These are phyloP conservation scores for Vitis cinerea DNA, from an alignment of 164 flowering plant species.

Conservation along the genomic window DNA sequence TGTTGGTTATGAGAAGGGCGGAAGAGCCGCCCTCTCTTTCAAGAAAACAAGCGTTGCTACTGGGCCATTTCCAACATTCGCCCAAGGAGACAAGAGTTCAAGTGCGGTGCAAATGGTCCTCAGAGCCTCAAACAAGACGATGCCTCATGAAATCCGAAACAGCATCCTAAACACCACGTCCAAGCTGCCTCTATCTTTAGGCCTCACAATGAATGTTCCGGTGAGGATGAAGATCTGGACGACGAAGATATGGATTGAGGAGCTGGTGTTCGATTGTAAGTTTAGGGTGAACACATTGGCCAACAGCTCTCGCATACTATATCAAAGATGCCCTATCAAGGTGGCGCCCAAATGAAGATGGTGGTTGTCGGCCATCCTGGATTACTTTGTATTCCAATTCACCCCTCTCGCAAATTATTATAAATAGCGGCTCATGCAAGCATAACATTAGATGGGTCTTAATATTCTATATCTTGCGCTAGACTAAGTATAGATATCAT, in stretches of 20 bases:
- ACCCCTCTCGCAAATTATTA: background rate
- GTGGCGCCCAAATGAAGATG: background rate
- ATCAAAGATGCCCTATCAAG: conserved; percentile 7
- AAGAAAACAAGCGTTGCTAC: conserved; percentile 24
- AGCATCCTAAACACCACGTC: conserved; percentile 15
- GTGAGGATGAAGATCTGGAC: conserved; percentile 23
- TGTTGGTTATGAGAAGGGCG: conserved; percentile 20
- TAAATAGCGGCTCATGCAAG: background rate
- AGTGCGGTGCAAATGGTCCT: conserved; percentile 10
- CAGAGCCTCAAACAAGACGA: conserved; percentile 4
- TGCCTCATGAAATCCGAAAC: conserved; percentile 33
- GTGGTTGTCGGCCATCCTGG: background rate
- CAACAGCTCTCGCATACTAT: background rate
- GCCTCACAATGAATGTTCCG: conserved; percentile 20
- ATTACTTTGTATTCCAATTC: background rate
- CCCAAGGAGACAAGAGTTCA: conserved; percentile 1
- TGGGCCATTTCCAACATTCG: conserved; percentile 19
- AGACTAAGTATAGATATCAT: no score
- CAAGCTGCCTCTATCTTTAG: conserved; percentile 11
- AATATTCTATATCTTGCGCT: no score
- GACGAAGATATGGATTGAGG: conserved; percentile 16
- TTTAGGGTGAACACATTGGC: conserved; percentile 14
- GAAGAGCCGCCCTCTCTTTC: conserved; percentile 19
- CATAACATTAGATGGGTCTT: background rate
- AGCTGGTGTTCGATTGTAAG: conserved; percentile 12